phyloP scores from a whole-genome alignment of 2,329 filamentous ascomycete species.

The Pezicula radicicola region DNA sequence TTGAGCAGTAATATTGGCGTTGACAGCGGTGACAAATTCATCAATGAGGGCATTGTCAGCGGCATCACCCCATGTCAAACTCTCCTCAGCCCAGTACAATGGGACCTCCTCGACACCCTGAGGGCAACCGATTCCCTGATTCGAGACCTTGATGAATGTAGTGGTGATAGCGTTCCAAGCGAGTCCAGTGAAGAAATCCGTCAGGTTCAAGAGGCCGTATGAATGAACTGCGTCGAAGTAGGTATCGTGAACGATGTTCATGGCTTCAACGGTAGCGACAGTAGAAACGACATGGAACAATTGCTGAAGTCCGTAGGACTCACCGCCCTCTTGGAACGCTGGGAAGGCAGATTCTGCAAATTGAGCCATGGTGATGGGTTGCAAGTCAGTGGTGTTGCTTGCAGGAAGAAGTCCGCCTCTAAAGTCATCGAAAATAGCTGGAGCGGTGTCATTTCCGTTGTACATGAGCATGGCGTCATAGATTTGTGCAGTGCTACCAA shows the following conservation, averaged over 20 bases:
- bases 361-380: slow-evolving; percentile 3
- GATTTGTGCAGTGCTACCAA: not conserved
- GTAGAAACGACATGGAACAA: slow-evolving; percentile 11
- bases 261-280: slow-evolving; percentile 8
- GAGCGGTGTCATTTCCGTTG: slow-evolving; percentile 7
- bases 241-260: slow-evolving; percentile 15
- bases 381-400: slow-evolving; percentile 6
- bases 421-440: slow-evolving; percentile 11
- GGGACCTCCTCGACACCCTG: slow-evolving; percentile 12
- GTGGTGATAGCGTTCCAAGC: slow-evolving; percentile 12
- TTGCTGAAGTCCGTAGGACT: slow-evolving; percentile 9
- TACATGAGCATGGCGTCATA: slow-evolving; percentile 13
- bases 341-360: slow-evolving; percentile 7
- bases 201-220: not conserved
- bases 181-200: slow-evolving; percentile 9
- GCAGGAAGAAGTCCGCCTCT: slow-evolving; percentile 12
- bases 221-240: slow-evolving; percentile 11
- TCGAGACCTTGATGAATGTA: slow-evolving; percentile 7
- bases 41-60: slow-evolving; percentile 8
- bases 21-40: slow-evolving; percentile 5
- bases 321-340: slow-evolving; percentile 8
- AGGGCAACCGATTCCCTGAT: slow-evolving; percentile 9
- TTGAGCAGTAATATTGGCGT: slow-evolving; percentile 12
- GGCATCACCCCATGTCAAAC: slow-evolving; percentile 10
- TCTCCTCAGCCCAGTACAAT: slow-evolving; percentile 14